phyloP scores from a whole-genome alignment of 2,329 filamentous ascomycete genomes.

The Penicillium digitatum region DNA sequence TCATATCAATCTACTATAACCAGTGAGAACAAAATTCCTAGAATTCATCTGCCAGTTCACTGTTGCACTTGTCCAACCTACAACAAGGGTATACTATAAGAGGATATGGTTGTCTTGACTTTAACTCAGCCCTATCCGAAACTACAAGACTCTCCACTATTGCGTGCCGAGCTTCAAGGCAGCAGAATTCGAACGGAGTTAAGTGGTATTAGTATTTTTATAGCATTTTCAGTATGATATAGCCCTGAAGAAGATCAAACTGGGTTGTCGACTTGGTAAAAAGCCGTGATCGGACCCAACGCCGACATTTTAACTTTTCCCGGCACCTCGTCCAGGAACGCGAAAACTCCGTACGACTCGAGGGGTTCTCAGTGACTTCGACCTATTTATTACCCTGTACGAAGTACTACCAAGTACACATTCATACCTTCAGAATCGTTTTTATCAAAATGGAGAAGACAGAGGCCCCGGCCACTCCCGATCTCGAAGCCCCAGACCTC shows the following conservation, averaged over 20 bases:
- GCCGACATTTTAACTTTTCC: not conserved
- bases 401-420: not conserved
- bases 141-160: not conserved
- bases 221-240: not conserved
- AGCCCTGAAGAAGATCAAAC: not conserved
- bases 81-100: not conserved
- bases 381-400: not conserved
- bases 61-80: not conserved
- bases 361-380: not conserved
- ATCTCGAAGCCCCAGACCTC: conserved; percentile 20
- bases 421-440: not conserved
- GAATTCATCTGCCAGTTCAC: not conserved
- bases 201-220: too few relatives aligned
- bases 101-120: not conserved
- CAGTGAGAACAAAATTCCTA: not conserved
- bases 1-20: not conserved
- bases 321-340: conserved; percentile 3
- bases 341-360: not conserved
- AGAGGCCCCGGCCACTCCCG: conserved; percentile 9
- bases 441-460: conserved; percentile 21
- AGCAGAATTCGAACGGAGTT: not conserved
- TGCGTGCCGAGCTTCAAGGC: conserved; percentile 3
- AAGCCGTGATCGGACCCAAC: not conserved
- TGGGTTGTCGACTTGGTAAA: not conserved
- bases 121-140: conserved; percentile 11